These are phyloP conservation scores for Arthrobotrys iridis DNA, from an alignment of 2,329 filamentous ascomycete species.

Conservation along the genomic window DNA sequence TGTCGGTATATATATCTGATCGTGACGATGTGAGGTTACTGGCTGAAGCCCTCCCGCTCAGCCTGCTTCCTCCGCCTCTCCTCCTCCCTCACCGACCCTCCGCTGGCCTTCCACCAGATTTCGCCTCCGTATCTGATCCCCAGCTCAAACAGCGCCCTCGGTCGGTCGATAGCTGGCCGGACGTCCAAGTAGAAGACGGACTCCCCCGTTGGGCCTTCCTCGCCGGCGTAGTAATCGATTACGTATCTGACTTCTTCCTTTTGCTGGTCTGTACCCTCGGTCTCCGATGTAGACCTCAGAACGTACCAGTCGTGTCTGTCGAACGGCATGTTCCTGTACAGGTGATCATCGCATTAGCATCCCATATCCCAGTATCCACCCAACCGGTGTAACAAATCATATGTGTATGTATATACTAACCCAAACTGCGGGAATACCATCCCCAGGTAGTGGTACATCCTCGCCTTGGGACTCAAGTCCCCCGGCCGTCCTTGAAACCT, in stretches of 20 bases:
- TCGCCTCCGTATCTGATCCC: slow-evolving; percentile 90
- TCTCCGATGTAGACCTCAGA: slow-evolving; percentile 74
- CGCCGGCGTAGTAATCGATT: slow-evolving; percentile 92
- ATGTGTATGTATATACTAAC: slow-evolving; percentile 66
- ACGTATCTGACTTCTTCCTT: slow-evolving; percentile 76
- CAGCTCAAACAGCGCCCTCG: slow-evolving; percentile 81
- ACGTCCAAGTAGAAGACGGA: slow-evolving; percentile 97
- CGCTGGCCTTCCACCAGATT: slow-evolving; percentile 89
- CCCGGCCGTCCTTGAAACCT: slow-evolving; percentile 89
- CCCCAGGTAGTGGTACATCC: slow-evolving; percentile 81
- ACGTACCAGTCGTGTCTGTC: slow-evolving; percentile 99
- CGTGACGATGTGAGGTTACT: background rate
- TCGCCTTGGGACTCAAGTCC: slow-evolving; percentile 90
- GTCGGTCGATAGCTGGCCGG: slow-evolving; percentile 83
- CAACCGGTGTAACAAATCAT: background rate
- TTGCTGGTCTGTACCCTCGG: slow-evolving; percentile 69
- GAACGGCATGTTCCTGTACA: slow-evolving; percentile 73
- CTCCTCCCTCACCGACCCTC: slow-evolving; percentile 71
- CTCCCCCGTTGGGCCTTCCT: slow-evolving; percentile 84
- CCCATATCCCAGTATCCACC: background rate
- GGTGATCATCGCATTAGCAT: background rate
- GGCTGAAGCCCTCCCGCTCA: slow-evolving; percentile 29
- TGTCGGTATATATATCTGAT: background rate
- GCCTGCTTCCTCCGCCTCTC: slow-evolving; percentile 60
- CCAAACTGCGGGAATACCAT: slow-evolving; percentile 83